These are phyloP conservation scores for Phylloporus rhodoxanthus DNA, from an alignment of 768 basidiomycete genomes.

Conservation along the genomic window DNA sequence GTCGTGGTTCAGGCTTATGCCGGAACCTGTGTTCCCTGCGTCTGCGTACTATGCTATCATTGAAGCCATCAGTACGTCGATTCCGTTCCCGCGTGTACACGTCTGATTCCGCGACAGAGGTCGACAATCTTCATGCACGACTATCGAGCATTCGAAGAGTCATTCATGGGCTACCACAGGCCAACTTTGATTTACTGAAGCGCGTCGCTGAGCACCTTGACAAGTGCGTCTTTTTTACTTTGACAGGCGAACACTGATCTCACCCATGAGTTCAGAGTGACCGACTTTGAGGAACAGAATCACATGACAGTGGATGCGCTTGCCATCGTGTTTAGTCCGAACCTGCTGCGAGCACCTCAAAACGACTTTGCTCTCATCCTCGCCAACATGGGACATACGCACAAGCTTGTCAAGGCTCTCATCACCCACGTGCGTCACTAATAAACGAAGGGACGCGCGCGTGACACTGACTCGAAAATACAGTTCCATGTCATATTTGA, in stretches of 20 bases:
- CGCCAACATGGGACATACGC: constrained; percentile 73
- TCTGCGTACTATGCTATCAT: constrained; percentile 63
- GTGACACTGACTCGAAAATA: constrained; percentile 4
- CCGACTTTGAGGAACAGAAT: constrained; percentile 81
- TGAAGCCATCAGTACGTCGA: constrained; percentile 57
- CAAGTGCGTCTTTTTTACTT: constrained; percentile 37
- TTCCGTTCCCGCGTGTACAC: neutral
- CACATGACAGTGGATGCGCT: constrained; percentile 86
- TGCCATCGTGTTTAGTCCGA: constrained; percentile 83
- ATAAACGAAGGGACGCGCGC: neutral
- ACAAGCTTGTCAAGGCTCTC: constrained; percentile 68
- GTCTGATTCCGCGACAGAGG: constrained; percentile 38
- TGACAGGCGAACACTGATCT: neutral
- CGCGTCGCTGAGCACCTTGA: constrained; percentile 83
- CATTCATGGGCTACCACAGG: constrained; percentile 62
- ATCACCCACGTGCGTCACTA: constrained; percentile 61
- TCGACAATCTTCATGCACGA: constrained; percentile 64
- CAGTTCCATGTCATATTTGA: constrained; percentile 71
- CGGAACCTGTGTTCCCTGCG: constrained; percentile 73
- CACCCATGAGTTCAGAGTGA: constrained; percentile 47
- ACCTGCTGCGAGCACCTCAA: constrained; percentile 68
- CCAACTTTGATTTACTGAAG: constrained; percentile 73
- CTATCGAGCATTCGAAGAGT: constrained; percentile 59
- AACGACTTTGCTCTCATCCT: constrained; percentile 75
- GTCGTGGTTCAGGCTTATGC: constrained; percentile 78